Conservation (phyloP, 106 monocot species). For the Amphibolis antarctica region DNA sequence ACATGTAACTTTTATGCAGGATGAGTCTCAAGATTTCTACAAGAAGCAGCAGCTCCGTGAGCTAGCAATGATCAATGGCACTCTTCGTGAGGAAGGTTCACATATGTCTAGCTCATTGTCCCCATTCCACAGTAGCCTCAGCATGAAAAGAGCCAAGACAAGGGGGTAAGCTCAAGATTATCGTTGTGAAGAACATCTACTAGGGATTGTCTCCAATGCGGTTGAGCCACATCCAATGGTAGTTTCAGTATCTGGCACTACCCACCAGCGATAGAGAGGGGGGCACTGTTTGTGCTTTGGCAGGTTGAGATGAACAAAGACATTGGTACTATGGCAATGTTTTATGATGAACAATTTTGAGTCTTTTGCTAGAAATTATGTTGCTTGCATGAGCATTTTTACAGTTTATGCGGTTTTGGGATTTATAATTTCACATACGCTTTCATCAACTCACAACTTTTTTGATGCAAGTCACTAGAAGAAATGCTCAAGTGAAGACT, state of each 20-base stretch:
- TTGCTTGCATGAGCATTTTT: no score
- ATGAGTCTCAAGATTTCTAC: conserved; percentile 85
- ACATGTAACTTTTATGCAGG: conserved; percentile 25
- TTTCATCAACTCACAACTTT: no score
- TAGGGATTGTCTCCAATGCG: background rate
- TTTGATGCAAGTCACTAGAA: no score
- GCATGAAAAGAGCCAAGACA: conserved; percentile 94
- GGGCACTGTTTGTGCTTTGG: no score
- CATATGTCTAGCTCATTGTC: conserved; percentile 70
- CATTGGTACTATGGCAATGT: no score
- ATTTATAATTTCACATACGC: no score
- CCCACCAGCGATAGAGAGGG: background rate
- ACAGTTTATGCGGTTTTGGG: no score
- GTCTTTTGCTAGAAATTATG: no score
- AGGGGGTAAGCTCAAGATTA: conserved; percentile 27
- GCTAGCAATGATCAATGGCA: conserved; percentile 86
- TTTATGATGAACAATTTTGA: no score
- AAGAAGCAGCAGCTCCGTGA: conserved; percentile 97
- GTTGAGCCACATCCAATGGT: background rate
- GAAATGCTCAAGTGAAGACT: no score
- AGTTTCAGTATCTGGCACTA: background rate
- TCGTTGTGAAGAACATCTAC: background rate
- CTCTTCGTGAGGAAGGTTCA: conserved; percentile 67
- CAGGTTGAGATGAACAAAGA: no score
- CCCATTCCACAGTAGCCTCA: conserved; percentile 67